These are phyloP conservation scores for Mimosa bimucronata DNA, from an alignment of 306 rosid genomes.

Conservation along the genomic window DNA sequence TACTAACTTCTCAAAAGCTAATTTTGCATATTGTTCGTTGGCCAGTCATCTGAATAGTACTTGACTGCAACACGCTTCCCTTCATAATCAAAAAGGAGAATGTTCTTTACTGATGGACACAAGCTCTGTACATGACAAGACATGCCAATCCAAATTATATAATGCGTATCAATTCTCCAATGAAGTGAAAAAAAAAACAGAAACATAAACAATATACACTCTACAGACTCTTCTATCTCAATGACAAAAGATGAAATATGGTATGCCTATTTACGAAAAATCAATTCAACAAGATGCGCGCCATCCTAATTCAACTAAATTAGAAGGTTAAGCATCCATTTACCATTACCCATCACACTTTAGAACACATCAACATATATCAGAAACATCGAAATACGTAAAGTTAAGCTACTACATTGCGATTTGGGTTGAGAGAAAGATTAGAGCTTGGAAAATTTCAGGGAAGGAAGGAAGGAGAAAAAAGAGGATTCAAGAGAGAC, in stretches of 20 bases:
- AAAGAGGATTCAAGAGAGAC: background rate
- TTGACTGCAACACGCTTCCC: constrained; percentile 97
- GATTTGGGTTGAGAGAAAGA: background rate
- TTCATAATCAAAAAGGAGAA: constrained; percentile 93
- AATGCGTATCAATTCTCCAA: background rate
- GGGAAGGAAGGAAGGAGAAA: too few species aligned
- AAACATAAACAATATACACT: background rate
- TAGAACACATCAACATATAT: background rate
- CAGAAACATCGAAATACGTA: background rate
- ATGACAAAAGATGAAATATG: background rate
- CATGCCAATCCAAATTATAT: constrained; percentile 21
- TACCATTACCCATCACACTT: constrained; percentile 19
- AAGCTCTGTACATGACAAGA: constrained; percentile 56
- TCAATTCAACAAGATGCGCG: background rate
- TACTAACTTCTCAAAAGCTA: constrained; percentile 86
- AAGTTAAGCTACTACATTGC: background rate
- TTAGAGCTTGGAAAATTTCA: too few species aligned
- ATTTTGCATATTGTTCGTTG: constrained; percentile 77
- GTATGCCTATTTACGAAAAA: background rate
- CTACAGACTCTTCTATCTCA: background rate
- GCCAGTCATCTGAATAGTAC: constrained; percentile 97
- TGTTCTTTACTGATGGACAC: constrained; percentile 75
- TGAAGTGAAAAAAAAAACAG: background rate
- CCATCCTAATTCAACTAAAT: background rate
- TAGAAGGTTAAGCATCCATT: constrained; percentile 13